These are phyloP conservation scores for Excoecaria cochinchinensis DNA, from an alignment of 345 rosid species.

Conservation along the genomic window DNA sequence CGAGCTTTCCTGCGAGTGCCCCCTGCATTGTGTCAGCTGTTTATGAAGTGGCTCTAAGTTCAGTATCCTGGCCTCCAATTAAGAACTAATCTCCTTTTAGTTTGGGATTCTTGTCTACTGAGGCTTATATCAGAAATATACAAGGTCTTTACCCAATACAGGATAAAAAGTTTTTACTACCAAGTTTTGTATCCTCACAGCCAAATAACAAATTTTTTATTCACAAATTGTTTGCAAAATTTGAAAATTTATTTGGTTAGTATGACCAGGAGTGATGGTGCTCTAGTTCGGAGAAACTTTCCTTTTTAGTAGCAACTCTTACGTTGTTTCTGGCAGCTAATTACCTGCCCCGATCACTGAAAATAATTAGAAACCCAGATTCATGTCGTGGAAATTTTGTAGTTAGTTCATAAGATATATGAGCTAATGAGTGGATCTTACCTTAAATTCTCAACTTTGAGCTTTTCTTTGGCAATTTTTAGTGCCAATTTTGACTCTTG, in stretches of 20 bases:
- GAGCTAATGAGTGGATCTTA: constrained; percentile 6
- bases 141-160: not conserved
- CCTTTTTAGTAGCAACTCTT: not conserved
- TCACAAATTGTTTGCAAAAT: not conserved
- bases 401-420: not conserved
- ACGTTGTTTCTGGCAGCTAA: no score
- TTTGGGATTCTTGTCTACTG: not conserved
- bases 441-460: not conserved
- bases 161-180: not conserved
- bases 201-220: not conserved
- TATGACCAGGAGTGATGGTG: not conserved
- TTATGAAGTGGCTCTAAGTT: not conserved
- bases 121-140: not conserved
- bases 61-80: not conserved
- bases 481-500: constrained; percentile 3
- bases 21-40: not conserved
- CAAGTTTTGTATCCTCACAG: not conserved
- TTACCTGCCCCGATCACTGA: not conserved
- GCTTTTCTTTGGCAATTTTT: not conserved
- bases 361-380: not conserved
- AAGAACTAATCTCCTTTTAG: not conserved
- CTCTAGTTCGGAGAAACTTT: not conserved
- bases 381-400: not conserved
- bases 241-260: not conserved
- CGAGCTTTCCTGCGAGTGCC: not conserved